Percentiles rank a stretch among this genome's conserved stretches.
Evolutionary conservation across 2,329 filamentous ascomycete genomes (phyloP).

Genomic region (Ophiostoma sp.): DNA sequence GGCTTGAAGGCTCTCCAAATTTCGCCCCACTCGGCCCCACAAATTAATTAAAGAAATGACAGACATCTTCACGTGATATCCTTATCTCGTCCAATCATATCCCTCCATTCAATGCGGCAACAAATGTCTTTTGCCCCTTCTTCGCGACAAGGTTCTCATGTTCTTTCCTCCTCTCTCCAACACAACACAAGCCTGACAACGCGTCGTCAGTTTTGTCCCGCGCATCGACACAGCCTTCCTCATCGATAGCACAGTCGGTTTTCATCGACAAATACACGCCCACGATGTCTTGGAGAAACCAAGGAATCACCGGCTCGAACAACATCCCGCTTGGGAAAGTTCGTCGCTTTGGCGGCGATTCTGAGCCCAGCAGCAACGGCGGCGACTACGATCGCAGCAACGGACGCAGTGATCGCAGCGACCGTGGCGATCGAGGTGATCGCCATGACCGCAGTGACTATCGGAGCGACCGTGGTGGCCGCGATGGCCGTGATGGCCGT

Average conservation of each 20-base stretch:
- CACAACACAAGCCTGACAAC: background rate
- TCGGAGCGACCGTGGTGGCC: constrained; percentile 10
- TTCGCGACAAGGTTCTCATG: background rate
- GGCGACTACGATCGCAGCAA: constrained; percentile 28
- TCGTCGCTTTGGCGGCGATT: constrained; percentile 71
- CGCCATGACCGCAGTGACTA: background rate
- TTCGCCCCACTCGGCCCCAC: background rate
- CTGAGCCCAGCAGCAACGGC: constrained; percentile 31
- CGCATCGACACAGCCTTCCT: background rate
- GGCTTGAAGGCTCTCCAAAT: background rate
- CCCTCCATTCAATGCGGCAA: background rate
- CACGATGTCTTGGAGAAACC: constrained; percentile 65
- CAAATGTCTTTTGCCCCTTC: constrained; percentile 9
- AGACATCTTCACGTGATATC: background rate
- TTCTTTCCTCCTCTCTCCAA: background rate
- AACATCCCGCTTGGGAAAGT: constrained; percentile 91
- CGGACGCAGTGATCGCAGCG: constrained; percentile 40
- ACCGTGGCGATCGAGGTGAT: constrained; percentile 14
- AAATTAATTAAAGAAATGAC: background rate
- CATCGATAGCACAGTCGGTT: background rate
- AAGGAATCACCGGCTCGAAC: constrained; percentile 95
- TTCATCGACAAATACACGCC: background rate
- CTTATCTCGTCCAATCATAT: background rate
- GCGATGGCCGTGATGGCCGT: constrained; percentile 1
- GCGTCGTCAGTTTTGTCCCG: background rate